Conservation (phyloP, 805 yeast genomes). For the Blastobotrys mokoenaii region DNA sequence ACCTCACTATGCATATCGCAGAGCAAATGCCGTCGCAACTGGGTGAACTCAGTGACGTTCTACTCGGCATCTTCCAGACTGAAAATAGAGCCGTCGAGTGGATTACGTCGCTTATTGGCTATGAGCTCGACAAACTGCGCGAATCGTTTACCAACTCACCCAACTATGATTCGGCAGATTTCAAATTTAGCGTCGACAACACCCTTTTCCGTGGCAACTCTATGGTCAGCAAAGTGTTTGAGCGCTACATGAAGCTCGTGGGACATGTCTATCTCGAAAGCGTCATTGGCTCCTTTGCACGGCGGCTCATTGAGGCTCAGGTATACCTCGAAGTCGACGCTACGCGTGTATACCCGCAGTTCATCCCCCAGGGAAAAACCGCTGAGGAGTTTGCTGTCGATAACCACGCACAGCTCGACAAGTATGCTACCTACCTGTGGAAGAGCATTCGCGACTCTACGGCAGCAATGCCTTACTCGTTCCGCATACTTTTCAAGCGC, state of each 20-base stretch:
- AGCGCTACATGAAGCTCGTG: slow-evolving; percentile 60
- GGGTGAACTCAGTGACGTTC: slow-evolving; percentile 28
- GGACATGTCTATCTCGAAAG: slow-evolving; percentile 74
- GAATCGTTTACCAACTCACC: slow-evolving; percentile 18
- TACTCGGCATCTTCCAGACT: slow-evolving; percentile 69
- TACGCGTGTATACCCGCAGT: slow-evolving; percentile 31
- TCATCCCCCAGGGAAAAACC: slow-evolving; percentile 15
- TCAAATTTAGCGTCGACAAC: slow-evolving; percentile 38
- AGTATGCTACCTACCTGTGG: slow-evolving; percentile 59
- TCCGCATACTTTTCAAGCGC: slow-evolving; percentile 54
- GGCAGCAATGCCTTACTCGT: slow-evolving; percentile 63
- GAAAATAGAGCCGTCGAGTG: slow-evolving; percentile 61
- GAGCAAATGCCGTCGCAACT: slow-evolving; percentile 36
- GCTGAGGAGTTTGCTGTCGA: slow-evolving; percentile 31
- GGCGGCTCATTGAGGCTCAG: slow-evolving; percentile 41
- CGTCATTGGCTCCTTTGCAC: slow-evolving; percentile 63
- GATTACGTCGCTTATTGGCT: slow-evolving; percentile 61
- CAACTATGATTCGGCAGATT: slow-evolving; percentile 3
- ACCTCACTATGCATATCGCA: slow-evolving; percentile 34
- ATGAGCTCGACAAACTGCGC: slow-evolving; percentile 40
- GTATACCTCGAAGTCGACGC: slow-evolving; percentile 78
- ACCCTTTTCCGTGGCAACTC: slow-evolving; percentile 80
- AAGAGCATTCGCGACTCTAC: slow-evolving; percentile 51
- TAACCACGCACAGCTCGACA: slow-evolving; percentile 42
- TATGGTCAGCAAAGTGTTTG: slow-evolving; percentile 72